Base-by-base conservation (phyloP, 257 asterid genomes). In the Dorcoceras hygrometricum region DNA sequence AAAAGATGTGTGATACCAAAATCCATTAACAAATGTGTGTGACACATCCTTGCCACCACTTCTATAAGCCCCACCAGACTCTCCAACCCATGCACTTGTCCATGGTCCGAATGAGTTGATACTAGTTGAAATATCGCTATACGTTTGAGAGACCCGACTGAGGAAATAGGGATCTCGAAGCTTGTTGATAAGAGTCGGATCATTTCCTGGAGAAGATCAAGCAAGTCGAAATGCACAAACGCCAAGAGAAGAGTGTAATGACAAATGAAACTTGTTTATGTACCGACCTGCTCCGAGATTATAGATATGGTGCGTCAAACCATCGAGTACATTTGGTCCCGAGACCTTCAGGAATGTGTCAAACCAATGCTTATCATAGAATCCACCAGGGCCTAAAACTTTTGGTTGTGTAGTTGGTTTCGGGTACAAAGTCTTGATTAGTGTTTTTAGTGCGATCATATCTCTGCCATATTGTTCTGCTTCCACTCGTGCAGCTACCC, bases 11-110 rank as follows among this genome's bases (percentile, higher is more conserved):
- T 54, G 9, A 50, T n/a, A 88, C 97, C 97, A 91, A 77, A 91
- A 91, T 43, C 96, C 97, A 63, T 91, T 65, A 26, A 74, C 89
- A 70, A 91, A 91, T 59, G 90, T 70, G 61, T 78, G 86, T 0
- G 96, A 91, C 7, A 89, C 90, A 61, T 80, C 65, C 81, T 75
- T 88, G 65, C 97, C 93, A 59, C 97, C 96, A 75, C 95, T 91
- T 51, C 84, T 91, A 18, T 80, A 91, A 58, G 97, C 96, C 8
- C 97, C 97, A 66, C 96, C 97, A 8, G 96, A 66, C 75, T 91
- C 98, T 60, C 98, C 95, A 23, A 91, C 87, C 98, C 98, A 91
- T 14, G 93, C 85, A 39, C 82, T 77, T 1, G 93, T 3, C 89
- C 89, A 85, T 12, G 93, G 94, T 27, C 87, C 90, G 20, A 73